Base-by-base conservation (phyloP, 768 basidiomycete species). In the Multifurca ochricompacta region DNA sequence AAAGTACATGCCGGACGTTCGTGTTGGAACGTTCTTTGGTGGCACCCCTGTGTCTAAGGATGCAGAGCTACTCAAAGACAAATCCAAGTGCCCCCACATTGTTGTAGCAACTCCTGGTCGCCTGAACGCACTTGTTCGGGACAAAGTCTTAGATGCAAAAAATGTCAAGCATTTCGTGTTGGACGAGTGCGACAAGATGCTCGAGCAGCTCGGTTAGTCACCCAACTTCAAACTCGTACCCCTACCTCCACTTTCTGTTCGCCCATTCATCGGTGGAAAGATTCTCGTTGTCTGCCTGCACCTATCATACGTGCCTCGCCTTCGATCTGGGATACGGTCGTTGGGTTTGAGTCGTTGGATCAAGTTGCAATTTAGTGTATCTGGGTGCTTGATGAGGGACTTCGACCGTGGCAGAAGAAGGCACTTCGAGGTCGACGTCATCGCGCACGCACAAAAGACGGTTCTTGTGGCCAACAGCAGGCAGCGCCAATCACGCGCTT, bases 161-260 rank as follows among this genome's bases (percentile, higher is more conserved):
- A 85, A 90, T 67, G 92, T 98, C 71, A 98, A 98, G 75, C 95
- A 98, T 77, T 99, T 99, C 73, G 93, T 96, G 53, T 77, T 99
- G 70, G 96, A 99, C 81, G 96, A 99, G 77, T 99, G 96, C 81
- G 96, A 99, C 81, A 99, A 99, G 83, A 97, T 99, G 92, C 87
- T 99, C 70, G 96, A 99, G 81, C 89, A 93, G 83, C 93, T 99
- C 77, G 96, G 96, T 99, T 91, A 97, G 96, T 99, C 81, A 72
- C 84, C 78, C 84, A 77, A 76, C 82, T 85, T 85, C 77, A 79
- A 79, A 80, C 74, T 73, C 74, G 67, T 72, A 69, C 71, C 67
- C 69, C 71, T 70, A 57, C 61, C 49, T 58, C 63, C 58, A 56
- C 56, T 64, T 61, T 51, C 49, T 60, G 51, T 56, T 63, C 58